Evolutionary conservation across 768 basidiomycete species (phyloP).

Genomic region (Tephrocybe sp.): DNA sequence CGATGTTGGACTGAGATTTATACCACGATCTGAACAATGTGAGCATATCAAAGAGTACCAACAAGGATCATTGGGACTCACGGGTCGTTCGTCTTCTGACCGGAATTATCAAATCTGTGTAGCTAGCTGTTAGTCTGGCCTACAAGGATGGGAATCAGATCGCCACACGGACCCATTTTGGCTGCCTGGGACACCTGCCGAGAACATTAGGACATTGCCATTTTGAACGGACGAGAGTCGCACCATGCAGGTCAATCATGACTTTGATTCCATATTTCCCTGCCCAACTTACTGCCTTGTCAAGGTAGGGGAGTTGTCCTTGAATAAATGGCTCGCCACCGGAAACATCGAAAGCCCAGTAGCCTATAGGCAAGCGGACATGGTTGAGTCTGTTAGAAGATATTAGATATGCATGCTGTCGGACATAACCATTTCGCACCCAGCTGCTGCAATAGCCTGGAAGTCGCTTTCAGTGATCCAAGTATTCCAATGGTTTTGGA

Average conservation of each 20-base stretch:
- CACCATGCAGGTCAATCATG: slow-evolving; percentile 74
- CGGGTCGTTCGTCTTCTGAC: slow-evolving; percentile 58
- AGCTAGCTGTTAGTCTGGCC: slow-evolving; percentile 5
- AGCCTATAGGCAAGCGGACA: slow-evolving; percentile 83
- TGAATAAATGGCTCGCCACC: slow-evolving; percentile 76
- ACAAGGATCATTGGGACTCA: slow-evolving; percentile 23
- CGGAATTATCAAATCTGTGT: slow-evolving; percentile 78
- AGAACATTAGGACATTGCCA: neutral
- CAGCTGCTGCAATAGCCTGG: slow-evolving; percentile 66
- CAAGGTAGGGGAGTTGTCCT: slow-evolving; percentile 71
- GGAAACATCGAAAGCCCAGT: slow-evolving; percentile 84
- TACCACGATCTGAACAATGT: slow-evolving; percentile 58
- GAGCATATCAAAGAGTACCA: slow-evolving; percentile 7
- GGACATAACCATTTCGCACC: slow-evolving; percentile 38
- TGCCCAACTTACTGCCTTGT: slow-evolving; percentile 71
- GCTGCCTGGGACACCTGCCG: slow-evolving; percentile 69
- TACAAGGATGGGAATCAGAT: neutral
- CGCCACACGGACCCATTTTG: slow-evolving; percentile 63
- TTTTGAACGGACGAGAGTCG: slow-evolving; percentile 5
- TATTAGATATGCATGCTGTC: slow-evolving; percentile 5
- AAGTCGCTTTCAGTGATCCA: slow-evolving; percentile 88
- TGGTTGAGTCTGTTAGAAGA: slow-evolving; percentile 63
- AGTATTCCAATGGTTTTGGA: slow-evolving; percentile 73
- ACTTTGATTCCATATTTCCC: slow-evolving; percentile 68
- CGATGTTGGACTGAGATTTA: slow-evolving; percentile 58